Percentiles rank a stretch among this genome's conserved stretches.
These are phyloP conservation scores for Colletotrichum sp. DNA, from an alignment of 2,329 filamentous ascomycete genomes.

Conservation along the genomic window DNA sequence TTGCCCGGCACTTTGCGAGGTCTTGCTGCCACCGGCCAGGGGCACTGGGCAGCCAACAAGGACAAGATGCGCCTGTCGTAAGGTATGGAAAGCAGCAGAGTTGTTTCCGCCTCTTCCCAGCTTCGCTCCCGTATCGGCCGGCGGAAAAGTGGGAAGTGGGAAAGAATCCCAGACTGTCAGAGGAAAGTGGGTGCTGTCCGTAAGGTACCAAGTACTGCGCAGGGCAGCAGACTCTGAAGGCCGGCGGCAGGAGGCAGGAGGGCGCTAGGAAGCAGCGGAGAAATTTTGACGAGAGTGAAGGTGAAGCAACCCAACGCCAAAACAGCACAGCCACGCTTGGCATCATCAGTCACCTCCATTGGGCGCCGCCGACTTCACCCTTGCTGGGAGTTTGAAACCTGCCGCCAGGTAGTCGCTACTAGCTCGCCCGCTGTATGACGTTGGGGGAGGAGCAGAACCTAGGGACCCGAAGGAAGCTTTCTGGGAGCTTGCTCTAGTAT, in stretches of 20 bases:
- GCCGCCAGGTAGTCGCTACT: neutral
- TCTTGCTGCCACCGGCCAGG: neutral
- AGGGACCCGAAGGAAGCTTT: neutral
- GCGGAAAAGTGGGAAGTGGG: neutral
- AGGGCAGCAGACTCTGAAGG: neutral
- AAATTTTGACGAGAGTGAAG: neutral
- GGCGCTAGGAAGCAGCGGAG: conserved; percentile 13
- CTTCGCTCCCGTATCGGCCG: neutral
- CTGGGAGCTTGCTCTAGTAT: neutral
- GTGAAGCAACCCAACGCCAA: conserved; percentile 5
- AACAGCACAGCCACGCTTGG: conserved; percentile 22
- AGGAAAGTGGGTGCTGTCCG: neutral
- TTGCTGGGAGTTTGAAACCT: conserved; percentile 11
- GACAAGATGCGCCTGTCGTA: neutral
- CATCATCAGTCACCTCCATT: neutral
- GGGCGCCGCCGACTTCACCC: neutral
- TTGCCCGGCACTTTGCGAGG: neutral
- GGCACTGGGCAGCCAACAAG: neutral
- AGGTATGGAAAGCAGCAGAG: neutral
- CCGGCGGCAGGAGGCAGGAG: neutral
- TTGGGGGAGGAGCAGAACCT: neutral
- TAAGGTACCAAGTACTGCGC: neutral
- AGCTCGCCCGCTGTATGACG: conserved; percentile 13
- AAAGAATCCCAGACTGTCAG: neutral
- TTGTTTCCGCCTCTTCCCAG: neutral